Base-by-base conservation (phyloP, 2,329 filamentous ascomycete species). In the Thielaviopsis cerberus region DNA sequence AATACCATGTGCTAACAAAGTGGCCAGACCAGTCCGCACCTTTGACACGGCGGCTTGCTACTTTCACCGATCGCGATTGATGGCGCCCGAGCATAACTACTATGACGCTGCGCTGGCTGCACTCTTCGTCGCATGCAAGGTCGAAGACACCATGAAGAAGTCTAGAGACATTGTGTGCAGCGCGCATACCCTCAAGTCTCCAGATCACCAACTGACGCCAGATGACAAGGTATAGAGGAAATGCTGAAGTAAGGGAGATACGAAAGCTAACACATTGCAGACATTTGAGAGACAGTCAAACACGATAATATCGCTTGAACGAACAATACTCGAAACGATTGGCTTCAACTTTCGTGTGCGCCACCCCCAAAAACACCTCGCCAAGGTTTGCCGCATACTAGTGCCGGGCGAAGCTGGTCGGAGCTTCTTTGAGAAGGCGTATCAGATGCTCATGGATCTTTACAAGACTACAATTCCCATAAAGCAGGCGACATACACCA, bases 91-190 rank as follows among this genome's bases (percentile, higher is more conserved):
- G 66, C 95, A 94, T 70, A 86, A 86, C 68, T 89, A 83, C 63
- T 71, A 88, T 69, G 91, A 97, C 67, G 90, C 88, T 1, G 88
- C 91, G 0, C 80, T 92, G 6, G 88, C 92, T 0, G 85, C 88
- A 24, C 74, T 98, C 8, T 91, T 97, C 66, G 86, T 90, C 2
- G 90, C 90, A 1, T 97, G 91, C 75, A 98, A 98, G 73, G 89
- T 94, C 52, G 92, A 98, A 70, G 92, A 98, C 69, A 98, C 92
- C 0, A 79, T 96, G 63, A 98, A 98, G 72, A 97, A 97, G 73
- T 94, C 88, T 3, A 82, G 81, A 59, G 92, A 98, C 62, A 94
- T 98, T 61, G 75, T 97, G 17, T 94, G 88, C 60, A 89, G 90
- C 0, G 85, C 88, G 24, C 88, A 91, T 71, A 96, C 95, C 66